Conservation (phyloP, 306 rosid species). For the Cicer yamashitae region DNA sequence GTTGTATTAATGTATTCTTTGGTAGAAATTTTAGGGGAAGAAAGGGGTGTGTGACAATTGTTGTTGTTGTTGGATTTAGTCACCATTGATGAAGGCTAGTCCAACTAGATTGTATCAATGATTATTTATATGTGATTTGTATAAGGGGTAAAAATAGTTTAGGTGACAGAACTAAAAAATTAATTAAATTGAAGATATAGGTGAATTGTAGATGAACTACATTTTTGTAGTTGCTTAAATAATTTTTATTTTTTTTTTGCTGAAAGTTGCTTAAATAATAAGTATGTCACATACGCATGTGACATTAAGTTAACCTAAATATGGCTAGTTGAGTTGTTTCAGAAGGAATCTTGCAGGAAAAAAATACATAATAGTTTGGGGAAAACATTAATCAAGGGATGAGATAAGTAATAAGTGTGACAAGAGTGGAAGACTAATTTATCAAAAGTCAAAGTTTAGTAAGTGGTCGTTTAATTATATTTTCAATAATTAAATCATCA, state of each 20-base stretch:
- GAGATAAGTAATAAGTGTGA: neutral
- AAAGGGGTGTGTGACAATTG: conserved; percentile 55
- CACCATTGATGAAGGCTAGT: neutral
- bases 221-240: neutral
- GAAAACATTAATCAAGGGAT: neutral
- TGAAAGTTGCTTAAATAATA: neutral
- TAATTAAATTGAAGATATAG: neutral
- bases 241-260: too few relatives aligned
- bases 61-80: conserved; percentile 1
- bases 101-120: conserved; percentile 13
- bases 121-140: neutral
- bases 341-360: conserved; percentile 13
- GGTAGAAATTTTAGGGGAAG: conserved; percentile 38
- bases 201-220: neutral
- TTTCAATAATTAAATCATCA: too few relatives aligned
- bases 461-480: too few relatives aligned
- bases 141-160: conserved; percentile 12
- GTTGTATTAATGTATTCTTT: conserved; percentile 41
- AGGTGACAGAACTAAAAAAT: neutral
- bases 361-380: neutral
- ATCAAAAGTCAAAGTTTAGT: neutral
- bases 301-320: neutral
- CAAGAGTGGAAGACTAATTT: neutral
- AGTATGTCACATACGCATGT: neutral
- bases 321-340: neutral